Conservation (phyloP, 2,329 filamentous ascomycete species). For the Claviceps pusilla region DNA sequence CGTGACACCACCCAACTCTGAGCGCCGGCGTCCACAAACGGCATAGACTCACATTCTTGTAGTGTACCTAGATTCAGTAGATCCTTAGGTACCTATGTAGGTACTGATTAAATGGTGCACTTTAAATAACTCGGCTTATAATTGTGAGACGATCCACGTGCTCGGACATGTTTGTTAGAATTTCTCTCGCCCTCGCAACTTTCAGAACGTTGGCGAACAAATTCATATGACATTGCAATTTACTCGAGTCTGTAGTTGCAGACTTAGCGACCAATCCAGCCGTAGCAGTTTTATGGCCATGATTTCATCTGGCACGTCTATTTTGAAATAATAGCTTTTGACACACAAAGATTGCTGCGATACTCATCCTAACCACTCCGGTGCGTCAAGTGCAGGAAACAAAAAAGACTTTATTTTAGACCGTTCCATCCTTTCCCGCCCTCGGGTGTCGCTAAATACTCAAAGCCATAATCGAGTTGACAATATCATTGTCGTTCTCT, state of each 20-base stretch:
- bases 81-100: too few relatives aligned
- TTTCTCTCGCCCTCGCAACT: too few relatives aligned
- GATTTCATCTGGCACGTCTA: not conserved
- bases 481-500: conserved; percentile 99
- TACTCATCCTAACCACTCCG: conserved; percentile 12
- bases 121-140: not conserved
- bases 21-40: not conserved
- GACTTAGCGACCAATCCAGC: not conserved
- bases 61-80: not conserved
- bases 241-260: not conserved
- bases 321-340: conserved; percentile 2
- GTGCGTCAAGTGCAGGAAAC: conserved; percentile 11
- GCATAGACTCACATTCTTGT: not conserved
- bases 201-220: not conserved
- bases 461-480: conserved; percentile 99
- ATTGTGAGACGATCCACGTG: not conserved
- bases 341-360: conserved; percentile 16
- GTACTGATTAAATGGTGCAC: not conserved
- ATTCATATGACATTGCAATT: not conserved
- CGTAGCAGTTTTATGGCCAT: not conserved
- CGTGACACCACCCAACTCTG: not conserved
- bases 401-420: conserved; percentile 1
- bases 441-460: conserved; percentile 45
- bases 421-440: not conserved
- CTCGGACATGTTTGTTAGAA: not conserved